phyloP scores from a whole-genome alignment of 441 rosid genomes.

The Macaranga tanarius region DNA sequence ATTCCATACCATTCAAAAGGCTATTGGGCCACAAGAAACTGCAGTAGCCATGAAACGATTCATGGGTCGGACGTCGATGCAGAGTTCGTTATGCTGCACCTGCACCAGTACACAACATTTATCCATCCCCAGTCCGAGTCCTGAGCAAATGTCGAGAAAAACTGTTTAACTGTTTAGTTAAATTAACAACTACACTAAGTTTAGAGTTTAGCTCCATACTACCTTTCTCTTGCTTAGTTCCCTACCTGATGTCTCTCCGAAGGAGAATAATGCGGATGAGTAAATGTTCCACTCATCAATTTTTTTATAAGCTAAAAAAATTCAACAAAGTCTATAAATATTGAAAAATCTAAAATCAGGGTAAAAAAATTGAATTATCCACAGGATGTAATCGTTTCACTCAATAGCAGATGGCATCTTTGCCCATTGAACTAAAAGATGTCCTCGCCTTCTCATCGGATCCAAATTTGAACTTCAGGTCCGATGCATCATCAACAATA shows the following conservation, averaged over 20 bases:
- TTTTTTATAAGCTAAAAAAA: neutral
- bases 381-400: neutral
- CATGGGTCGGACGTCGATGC: no score
- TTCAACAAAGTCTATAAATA: neutral
- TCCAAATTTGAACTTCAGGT: conserved; percentile 59
- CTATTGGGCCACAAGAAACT: neutral
- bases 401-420: conserved; percentile 57
- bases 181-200: no score
- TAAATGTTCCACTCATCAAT: neutral
- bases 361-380: neutral
- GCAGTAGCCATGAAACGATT: neutral
- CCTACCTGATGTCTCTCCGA: neutral
- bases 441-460: conserved; percentile 52
- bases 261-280: neutral
- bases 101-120: no score
- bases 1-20: neutral
- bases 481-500: conserved; percentile 37
- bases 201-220: no score
- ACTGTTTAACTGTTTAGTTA: no score
- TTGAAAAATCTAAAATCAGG: neutral
- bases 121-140: no score
- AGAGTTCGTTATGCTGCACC: no score
- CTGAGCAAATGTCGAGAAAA: no score
- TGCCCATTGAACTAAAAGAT: conserved; percentile 56
- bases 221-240: no score